phyloP scores from a whole-genome alignment of 1,284 basidiomycete species.

The Ceratobasidium theobromae region DNA sequence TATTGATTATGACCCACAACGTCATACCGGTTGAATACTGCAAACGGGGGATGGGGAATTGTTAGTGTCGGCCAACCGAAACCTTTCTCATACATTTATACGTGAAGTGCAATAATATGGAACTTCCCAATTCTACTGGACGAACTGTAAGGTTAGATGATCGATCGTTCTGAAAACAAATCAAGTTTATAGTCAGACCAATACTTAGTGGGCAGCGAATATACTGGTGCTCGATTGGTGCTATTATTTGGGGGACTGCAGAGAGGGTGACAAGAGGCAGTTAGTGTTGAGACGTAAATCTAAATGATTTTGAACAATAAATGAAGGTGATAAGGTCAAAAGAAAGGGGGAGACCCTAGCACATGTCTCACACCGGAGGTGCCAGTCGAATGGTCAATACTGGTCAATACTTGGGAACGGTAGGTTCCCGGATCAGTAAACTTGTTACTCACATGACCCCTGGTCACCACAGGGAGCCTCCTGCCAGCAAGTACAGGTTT shows the following conservation, averaged over 20 bases:
- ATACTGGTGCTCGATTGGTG: neutral
- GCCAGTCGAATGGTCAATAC: neutral
- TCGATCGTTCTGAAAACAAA: conserved; percentile 30
- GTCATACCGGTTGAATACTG: conserved; percentile 1
- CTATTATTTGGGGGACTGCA: neutral
- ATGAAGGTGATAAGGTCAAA: conserved; percentile 20
- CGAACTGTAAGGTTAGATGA: conserved; percentile 7
- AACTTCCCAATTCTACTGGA: conserved; percentile 1
- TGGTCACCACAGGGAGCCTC: conserved; percentile 21
- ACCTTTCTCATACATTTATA: conserved; percentile 30
- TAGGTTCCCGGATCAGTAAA: conserved; percentile 14
- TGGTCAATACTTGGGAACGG: conserved; percentile 1
- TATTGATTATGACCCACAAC: conserved; percentile 5
- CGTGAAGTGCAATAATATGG: neutral
- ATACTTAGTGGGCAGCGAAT: conserved; percentile 14
- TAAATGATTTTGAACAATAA: conserved; percentile 16
- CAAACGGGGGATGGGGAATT: neutral
- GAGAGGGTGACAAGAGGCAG: neutral
- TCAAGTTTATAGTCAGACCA: conserved; percentile 19
- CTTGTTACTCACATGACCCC: conserved; percentile 28
- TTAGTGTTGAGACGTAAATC: conserved; percentile 3
- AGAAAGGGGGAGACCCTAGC: conserved; percentile 17
- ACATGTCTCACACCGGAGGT: conserved; percentile 1
- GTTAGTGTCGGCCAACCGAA: conserved; percentile 6
- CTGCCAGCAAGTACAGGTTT: conserved; percentile 9